Percentiles rank a stretch among this genome's conserved stretches.
phyloP scores from a whole-genome alignment of 129 eudicot species.

The Lactuca saligna region DNA sequence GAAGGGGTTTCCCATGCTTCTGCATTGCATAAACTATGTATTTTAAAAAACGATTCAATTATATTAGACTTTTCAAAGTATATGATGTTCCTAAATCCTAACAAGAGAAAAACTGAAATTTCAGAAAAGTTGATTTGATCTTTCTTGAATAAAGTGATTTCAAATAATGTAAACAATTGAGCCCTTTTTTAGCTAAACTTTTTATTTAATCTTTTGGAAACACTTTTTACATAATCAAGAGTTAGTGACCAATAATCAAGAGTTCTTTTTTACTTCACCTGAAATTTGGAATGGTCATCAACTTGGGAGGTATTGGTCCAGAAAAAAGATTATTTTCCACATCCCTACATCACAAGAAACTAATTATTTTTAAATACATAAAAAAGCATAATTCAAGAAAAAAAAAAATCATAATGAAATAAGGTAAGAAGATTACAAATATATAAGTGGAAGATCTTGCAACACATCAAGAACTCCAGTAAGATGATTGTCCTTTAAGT shows the following conservation, averaged over 20 bases:
- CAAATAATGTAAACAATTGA: too few relatives aligned
- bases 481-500: constrained; percentile 78
- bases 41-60: too few relatives aligned
- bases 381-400: background rate
- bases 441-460: constrained; percentile 71
- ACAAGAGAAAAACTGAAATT: too few relatives aligned
- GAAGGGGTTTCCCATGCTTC: constrained; percentile 83
- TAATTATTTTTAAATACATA: constrained; percentile 9
- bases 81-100: too few relatives aligned
- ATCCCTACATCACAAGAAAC: constrained; percentile 52
- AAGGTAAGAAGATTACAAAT: constrained; percentile 51
- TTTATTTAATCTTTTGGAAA: too few relatives aligned
- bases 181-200: too few relatives aligned
- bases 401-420: constrained; percentile 1
- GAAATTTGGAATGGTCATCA: constrained; percentile 69
- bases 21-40: constrained; percentile 31
- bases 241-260: background rate
- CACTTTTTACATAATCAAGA: too few relatives aligned
- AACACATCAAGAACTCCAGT: constrained; percentile 70
- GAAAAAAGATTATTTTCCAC: constrained; percentile 85
- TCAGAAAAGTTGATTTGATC: too few relatives aligned
- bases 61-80: too few relatives aligned
- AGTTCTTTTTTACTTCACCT: constrained; percentile 45
- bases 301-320: constrained; percentile 80
- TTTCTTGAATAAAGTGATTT: too few relatives aligned